These are phyloP conservation scores for Colletotrichum lindemuthianum DNA, from an alignment of 2,329 filamentous ascomycete genomes.

Conservation along the genomic window DNA sequence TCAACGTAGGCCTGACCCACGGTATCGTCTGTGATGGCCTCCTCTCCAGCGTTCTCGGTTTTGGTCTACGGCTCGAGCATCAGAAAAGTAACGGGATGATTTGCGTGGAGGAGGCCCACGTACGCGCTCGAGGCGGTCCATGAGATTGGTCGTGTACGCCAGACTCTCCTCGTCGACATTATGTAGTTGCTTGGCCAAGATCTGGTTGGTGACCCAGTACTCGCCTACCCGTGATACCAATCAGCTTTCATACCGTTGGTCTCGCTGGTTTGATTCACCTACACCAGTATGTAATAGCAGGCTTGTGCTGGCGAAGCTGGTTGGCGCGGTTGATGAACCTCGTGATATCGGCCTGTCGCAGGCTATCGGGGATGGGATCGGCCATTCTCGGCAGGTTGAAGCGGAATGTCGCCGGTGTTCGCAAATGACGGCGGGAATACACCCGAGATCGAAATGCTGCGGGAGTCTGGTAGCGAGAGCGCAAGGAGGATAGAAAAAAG, in stretches of 20 bases:
- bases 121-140: slow-evolving; percentile 90
- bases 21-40: slow-evolving; percentile 85
- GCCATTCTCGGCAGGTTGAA: slow-evolving; percentile 68
- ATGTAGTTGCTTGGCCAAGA: slow-evolving; percentile 84
- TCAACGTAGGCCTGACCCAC: slow-evolving; percentile 93
- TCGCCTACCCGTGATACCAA: slow-evolving; percentile 66
- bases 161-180: slow-evolving; percentile 80
- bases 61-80: slow-evolving; percentile 65
- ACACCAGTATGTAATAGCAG: slow-evolving; percentile 96
- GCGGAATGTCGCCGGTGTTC: neutral
- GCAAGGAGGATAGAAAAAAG: neutral
- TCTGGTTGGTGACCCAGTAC: slow-evolving; percentile 93
- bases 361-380: slow-evolving; percentile 72
- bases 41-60: slow-evolving; percentile 77
- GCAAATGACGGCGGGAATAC: neutral
- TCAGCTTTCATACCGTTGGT: neutral
- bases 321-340: slow-evolving; percentile 85
- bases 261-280: slow-evolving; percentile 49
- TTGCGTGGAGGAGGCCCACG: slow-evolving; percentile 26
- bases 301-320: slow-evolving; percentile 86
- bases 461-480: neutral
- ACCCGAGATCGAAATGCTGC: neutral
- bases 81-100: slow-evolving; percentile 1
- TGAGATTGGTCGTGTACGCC: slow-evolving; percentile 81
- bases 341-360: slow-evolving; percentile 84